Conservation (phyloP, 371 early-diverging fungal species). For the Mortierella polycephala region DNA sequence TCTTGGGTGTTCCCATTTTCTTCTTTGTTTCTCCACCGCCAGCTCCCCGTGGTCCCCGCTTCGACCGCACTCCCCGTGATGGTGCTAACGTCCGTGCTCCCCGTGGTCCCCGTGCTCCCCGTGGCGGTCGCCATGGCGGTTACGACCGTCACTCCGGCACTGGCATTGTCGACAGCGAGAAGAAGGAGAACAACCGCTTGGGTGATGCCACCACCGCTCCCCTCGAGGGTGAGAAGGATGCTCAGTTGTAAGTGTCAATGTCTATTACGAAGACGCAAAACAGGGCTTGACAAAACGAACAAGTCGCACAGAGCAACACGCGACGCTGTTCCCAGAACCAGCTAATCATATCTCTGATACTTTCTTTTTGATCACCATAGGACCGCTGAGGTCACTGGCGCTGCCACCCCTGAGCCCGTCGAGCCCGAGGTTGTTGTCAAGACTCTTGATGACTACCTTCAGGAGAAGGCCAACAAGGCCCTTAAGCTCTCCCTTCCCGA, state of each 20-base stretch:
- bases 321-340: neutral
- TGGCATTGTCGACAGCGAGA: slow-evolving; percentile 78
- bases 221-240: slow-evolving; percentile 58
- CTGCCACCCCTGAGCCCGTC: slow-evolving; percentile 60
- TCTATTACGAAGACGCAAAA: neutral
- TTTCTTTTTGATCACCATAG: neutral
- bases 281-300: too few species aligned
- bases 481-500: slow-evolving; percentile 63
- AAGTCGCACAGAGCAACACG: too few species aligned
- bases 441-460: slow-evolving; percentile 84
- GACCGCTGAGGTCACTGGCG: slow-evolving; percentile 33
- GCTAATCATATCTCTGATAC: neutral
- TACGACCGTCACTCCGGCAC: slow-evolving; percentile 87
- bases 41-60: slow-evolving; percentile 43
- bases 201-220: slow-evolving; percentile 68
- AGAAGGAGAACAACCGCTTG: slow-evolving; percentile 89
- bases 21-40: neutral
- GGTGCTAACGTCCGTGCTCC: slow-evolving; percentile 34
- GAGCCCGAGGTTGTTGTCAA: slow-evolving; percentile 77
- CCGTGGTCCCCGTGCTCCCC: slow-evolving; percentile 57
- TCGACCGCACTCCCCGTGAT: slow-evolving; percentile 36
- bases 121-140: slow-evolving; percentile 62
- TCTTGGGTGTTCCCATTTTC: slow-evolving; percentile 2
- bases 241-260: slow-evolving; percentile 39
- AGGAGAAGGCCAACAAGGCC: slow-evolving; percentile 73